These are phyloP conservation scores for Acer negundo DNA, from an alignment of 345 rosid species.

Conservation along the genomic window DNA sequence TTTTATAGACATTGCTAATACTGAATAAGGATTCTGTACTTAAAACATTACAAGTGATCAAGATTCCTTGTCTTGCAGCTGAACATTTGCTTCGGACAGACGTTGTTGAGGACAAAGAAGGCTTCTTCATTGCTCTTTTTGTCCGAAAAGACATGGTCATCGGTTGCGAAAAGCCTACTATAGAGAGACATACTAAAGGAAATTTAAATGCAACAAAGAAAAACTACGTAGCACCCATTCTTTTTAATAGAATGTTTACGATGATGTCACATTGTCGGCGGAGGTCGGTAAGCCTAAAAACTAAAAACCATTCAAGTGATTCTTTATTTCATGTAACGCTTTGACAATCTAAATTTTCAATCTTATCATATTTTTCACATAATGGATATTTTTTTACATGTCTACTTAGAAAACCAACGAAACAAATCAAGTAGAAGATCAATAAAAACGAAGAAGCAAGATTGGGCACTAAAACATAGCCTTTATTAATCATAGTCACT, in stretches of 20 bases:
- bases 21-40: too few relatives aligned
- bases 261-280: conserved; percentile 6
- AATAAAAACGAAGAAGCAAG: too few relatives aligned
- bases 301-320: not conserved
- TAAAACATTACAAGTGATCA: too few relatives aligned
- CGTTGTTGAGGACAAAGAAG: conserved; percentile 74
- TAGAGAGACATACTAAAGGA: not conserved
- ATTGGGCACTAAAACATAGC: too few relatives aligned
- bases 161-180: conserved; percentile 39
- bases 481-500: too few relatives aligned
- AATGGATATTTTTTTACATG: not conserved
- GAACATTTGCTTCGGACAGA: conserved; percentile 51
- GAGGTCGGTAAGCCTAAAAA: not conserved
- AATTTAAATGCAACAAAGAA: not conserved
- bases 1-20: too few relatives aligned
- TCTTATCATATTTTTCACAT: not conserved
- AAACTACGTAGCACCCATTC: conserved; percentile 14
- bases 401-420: too few relatives aligned
- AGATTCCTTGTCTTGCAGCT: conserved; percentile 31
- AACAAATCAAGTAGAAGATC: not conserved
- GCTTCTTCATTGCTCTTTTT: conserved; percentile 51
- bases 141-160: conserved; percentile 34
- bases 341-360: not conserved
- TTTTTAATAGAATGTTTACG: conserved; percentile 34
- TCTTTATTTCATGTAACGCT: not conserved